Conservation (phyloP, 768 basidiomycete genomes). For the Agrocybe pediades region DNA sequence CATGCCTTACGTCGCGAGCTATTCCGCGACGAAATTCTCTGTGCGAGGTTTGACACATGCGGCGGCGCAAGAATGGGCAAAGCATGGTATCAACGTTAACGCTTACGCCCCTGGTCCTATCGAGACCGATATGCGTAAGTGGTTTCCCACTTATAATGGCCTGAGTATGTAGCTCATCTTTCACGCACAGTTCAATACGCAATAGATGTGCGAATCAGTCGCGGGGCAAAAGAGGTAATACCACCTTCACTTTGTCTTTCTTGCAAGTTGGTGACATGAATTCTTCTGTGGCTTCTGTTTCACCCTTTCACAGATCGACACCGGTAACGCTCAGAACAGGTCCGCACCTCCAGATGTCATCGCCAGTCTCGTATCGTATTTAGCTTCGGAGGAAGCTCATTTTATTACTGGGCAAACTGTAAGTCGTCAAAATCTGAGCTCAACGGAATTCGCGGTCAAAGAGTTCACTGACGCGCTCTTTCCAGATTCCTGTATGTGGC, state of each 20-base stretch:
- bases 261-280: too few relatives aligned
- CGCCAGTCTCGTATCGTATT: slow-evolving; percentile 16
- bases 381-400: slow-evolving; percentile 5
- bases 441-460: neutral
- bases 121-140: slow-evolving; percentile 8
- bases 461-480: neutral
- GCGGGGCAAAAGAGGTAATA: too few relatives aligned
- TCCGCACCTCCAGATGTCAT: slow-evolving; percentile 10
- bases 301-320: too few relatives aligned
- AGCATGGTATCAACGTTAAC: slow-evolving; percentile 42
- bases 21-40: slow-evolving; percentile 37
- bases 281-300: too few relatives aligned
- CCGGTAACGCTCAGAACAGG: neutral
- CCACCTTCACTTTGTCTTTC: too few relatives aligned
- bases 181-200: neutral
- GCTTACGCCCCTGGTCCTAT: slow-evolving; percentile 38
- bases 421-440: neutral
- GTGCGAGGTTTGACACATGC: slow-evolving; percentile 38
- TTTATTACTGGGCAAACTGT: slow-evolving; percentile 13
- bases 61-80: slow-evolving; percentile 37
- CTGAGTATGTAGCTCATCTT: neutral
- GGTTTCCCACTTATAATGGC: neutral
- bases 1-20: slow-evolving; percentile 13
- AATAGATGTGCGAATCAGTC: too few relatives aligned
- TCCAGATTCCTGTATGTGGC: neutral